Evolutionary conservation across 805 yeast genomes (phyloP).

Genomic region (Candida lessepsii): DNA sequence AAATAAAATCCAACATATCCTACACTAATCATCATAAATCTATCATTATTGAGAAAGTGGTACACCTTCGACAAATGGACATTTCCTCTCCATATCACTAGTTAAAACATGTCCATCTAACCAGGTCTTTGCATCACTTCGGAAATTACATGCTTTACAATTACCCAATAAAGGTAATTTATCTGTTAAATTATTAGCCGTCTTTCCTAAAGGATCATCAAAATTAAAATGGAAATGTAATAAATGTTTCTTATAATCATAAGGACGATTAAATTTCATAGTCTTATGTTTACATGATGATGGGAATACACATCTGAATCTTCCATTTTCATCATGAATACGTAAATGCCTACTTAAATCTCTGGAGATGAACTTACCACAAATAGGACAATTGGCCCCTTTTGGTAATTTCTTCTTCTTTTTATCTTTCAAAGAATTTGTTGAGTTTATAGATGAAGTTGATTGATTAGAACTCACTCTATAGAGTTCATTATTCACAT

Average conservation of each 20-base stretch:
- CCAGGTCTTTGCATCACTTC: conserved; percentile 54
- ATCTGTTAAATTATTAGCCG: conserved; percentile 40
- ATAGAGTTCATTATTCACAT: conserved; percentile 1
- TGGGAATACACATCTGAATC: conserved; percentile 45
- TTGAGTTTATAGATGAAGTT: conserved; percentile 15
- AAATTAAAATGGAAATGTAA: conserved; percentile 42
- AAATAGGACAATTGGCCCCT: conserved; percentile 38
- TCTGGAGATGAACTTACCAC: conserved; percentile 41
- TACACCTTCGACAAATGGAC: conserved; percentile 20
- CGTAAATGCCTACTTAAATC: conserved; percentile 44
- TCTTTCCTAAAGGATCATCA: conserved; percentile 40
- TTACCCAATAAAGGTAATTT: conserved; percentile 37
- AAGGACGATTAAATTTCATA: conserved; percentile 43
- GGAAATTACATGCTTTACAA: conserved; percentile 48
- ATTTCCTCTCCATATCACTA: conserved; percentile 20
- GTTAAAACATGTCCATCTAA: conserved; percentile 51
- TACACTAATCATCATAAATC: too few species aligned
- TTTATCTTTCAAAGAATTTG: conserved; percentile 11
- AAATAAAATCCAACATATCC: too few species aligned
- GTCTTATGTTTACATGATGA: conserved; percentile 41
- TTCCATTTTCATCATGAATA: conserved; percentile 42
- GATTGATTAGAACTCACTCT: conserved; percentile 15
- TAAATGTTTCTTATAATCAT: conserved; percentile 45
- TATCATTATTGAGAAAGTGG: background rate
- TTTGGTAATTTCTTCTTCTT: conserved; percentile 27